Evolutionary conservation across 768 basidiomycete genomes (phyloP).

Genomic region (Phallus indusiatus): DNA sequence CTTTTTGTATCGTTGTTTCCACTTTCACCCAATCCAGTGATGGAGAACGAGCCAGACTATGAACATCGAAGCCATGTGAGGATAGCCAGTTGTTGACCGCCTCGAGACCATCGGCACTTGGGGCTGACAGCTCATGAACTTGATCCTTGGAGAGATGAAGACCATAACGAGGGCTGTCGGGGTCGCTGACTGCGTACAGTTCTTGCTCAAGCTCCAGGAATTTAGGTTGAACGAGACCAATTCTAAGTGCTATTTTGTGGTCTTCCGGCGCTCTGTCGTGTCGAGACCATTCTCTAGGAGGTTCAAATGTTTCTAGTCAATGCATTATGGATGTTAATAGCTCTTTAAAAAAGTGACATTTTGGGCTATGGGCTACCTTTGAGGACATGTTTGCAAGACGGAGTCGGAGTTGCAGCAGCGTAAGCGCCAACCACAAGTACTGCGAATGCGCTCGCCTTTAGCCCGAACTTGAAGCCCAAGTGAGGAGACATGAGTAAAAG

Average conservation of each 20-base stretch:
- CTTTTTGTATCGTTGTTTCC: slow-evolving; percentile 45
- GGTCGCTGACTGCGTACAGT: slow-evolving; percentile 12
- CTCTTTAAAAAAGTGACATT: too few relatives aligned
- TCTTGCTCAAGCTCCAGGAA: slow-evolving; percentile 9
- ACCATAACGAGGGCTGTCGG: slow-evolving; percentile 9
- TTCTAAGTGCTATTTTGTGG: slow-evolving; percentile 8
- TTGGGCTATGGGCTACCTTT: too few relatives aligned
- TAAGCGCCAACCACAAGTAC: too few relatives aligned
- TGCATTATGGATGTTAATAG: too few relatives aligned
- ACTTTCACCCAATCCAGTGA: slow-evolving; percentile 64
- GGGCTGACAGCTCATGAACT: slow-evolving; percentile 11
- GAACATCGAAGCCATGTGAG: slow-evolving; percentile 41
- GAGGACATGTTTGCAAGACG: too few relatives aligned
- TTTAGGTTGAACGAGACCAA: slow-evolving; percentile 10
- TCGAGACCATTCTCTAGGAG: slow-evolving; percentile 1
- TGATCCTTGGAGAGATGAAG: slow-evolving; percentile 12
- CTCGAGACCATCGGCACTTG: neutral
- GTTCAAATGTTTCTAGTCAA: neutral
- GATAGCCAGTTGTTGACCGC: slow-evolving; percentile 24
- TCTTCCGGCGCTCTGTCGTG: slow-evolving; percentile 6
- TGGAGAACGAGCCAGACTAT: slow-evolving; percentile 43
- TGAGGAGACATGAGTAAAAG: too few relatives aligned
- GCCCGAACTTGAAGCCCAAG: too few relatives aligned
- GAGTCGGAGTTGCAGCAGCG: too few relatives aligned
- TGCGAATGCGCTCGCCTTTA: too few relatives aligned